Evolutionary conservation across 495 filamentous ascomycete species (phyloP), one percentile per base, ranked within the genome.

Genomic region (Xylaria palmicola): DNA sequence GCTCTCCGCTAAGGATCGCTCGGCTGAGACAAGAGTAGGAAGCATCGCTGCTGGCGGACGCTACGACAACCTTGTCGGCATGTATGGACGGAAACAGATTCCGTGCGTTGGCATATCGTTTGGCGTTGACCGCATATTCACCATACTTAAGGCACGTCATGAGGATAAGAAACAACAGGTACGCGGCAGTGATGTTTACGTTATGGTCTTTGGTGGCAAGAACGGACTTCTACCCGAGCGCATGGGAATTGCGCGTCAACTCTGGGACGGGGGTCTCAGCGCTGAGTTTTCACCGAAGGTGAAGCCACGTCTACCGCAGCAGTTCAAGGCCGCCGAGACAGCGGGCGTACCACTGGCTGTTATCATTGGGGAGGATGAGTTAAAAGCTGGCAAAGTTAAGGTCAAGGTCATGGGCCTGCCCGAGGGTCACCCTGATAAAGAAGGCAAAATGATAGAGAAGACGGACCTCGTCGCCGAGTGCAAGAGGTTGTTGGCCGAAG

Each of bases 81-180:
- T 96, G 91, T 97, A 96, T 81, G 87, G 87, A 62, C 95, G 94
- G 77, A 79, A 79, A 53, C 87, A 91, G 68, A 90, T 96, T 37
- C 93, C 93, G 26, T 97, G 93, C 70, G 91, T 97, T 6, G 93
- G 93, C 62, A 90, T 97, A 63, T 96, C 91, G 10, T 96, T 97
- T 72, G 93, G 93, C 53, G 90, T 97, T 19, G 93, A 97, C 75
- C 88, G 93, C 52, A 97, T 98, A 66, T 97, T 96, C 77, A 90
- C 88, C 48, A 90, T 97, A 74, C 91, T 85, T 36, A 91, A 93
- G 75, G 86, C 89, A 9, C 83, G 86, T n/a, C 81, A 88, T 72
- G 85, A 83, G 64, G 80, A 81, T 50, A 83, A 88, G 64, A 80
- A 84, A 64, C 64, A 69, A 22, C 43, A 69, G 53, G 70, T 69